Conservation (phyloP, 2,329 filamentous ascomycete genomes). For the Penicillium occitanis region DNA sequence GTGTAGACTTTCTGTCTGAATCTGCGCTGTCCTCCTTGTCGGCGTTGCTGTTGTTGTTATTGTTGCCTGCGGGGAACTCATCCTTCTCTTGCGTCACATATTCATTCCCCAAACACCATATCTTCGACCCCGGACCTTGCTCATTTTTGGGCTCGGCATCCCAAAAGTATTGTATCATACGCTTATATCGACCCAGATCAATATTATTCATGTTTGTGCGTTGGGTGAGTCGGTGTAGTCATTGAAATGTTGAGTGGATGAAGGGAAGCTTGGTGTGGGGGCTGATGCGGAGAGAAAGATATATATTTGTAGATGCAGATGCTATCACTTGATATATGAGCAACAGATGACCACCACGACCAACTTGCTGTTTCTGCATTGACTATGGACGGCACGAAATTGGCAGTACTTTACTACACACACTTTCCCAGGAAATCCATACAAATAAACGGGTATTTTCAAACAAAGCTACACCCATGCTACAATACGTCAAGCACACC, state of each 20-base stretch:
- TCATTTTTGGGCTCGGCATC: conserved; percentile 86
- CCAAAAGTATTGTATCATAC: conserved; percentile 88
- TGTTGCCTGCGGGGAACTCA: conserved; percentile 12
- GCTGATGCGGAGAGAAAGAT: conserved; percentile 18
- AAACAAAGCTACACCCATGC: background rate
- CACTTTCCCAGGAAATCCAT: no score
- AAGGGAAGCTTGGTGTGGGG: conserved; percentile 11
- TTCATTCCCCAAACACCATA: conserved; percentile 76
- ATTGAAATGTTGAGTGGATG: background rate
- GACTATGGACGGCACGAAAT: background rate
- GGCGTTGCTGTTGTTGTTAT: conserved; percentile 21
- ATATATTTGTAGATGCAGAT: conserved; percentile 10
- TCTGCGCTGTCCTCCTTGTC: conserved; percentile 1
- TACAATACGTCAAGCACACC: background rate
- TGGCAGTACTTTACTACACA: no score
- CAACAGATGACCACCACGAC: conserved; percentile 3
- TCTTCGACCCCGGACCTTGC: conserved; percentile 62
- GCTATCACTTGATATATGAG: conserved; percentile 13
- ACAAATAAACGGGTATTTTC: background rate
- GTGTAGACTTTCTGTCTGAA: background rate
- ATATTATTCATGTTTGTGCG: conserved; percentile 58
- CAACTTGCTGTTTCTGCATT: background rate
- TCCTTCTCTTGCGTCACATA: conserved; percentile 45
- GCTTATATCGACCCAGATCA: conserved; percentile 75
- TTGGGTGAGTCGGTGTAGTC: background rate